phyloP scores from a whole-genome alignment of 2,329 filamentous ascomycete genomes.

The Orbilia ellipsospora region DNA sequence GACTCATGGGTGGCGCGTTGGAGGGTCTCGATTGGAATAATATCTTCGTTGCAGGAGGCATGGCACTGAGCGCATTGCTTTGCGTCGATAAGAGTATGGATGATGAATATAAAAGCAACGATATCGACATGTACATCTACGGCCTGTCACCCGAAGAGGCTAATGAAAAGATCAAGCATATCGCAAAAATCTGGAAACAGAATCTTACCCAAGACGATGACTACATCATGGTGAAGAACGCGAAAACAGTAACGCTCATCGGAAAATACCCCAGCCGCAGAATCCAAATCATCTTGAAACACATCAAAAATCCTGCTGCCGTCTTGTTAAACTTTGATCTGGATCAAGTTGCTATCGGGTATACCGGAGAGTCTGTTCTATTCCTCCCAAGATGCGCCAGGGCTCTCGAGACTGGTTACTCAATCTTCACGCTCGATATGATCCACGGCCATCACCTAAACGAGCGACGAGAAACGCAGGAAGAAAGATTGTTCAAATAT shows the following conservation, averaged over 20 bases:
- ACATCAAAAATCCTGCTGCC: slow-evolving; percentile 57
- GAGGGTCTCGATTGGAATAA: slow-evolving; percentile 60
- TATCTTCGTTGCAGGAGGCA: slow-evolving; percentile 59
- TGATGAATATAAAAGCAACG: slow-evolving; percentile 52
- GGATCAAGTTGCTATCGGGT: slow-evolving; percentile 60
- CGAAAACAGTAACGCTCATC: slow-evolving; percentile 59
- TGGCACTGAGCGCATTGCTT: slow-evolving; percentile 59
- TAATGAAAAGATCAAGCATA: slow-evolving; percentile 59
- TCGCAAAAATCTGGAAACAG: slow-evolving; percentile 58
- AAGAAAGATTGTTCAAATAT: slow-evolving; percentile 59
- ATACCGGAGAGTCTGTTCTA: slow-evolving; percentile 58
- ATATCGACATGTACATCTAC: slow-evolving; percentile 60
- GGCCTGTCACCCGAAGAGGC: slow-evolving; percentile 58
- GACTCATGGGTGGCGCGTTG: slow-evolving; percentile 58
- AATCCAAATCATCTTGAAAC: slow-evolving; percentile 59
- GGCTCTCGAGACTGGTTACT: slow-evolving; percentile 60
- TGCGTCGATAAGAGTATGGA: slow-evolving; percentile 57
- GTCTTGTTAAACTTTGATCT: slow-evolving; percentile 60
- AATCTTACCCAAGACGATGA: slow-evolving; percentile 56
- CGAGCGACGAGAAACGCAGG: slow-evolving; percentile 56
- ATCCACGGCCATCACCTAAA: slow-evolving; percentile 59
- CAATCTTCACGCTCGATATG: slow-evolving; percentile 58
- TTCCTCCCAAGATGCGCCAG: slow-evolving; percentile 60
- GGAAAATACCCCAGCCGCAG: slow-evolving; percentile 58
- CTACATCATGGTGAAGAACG: slow-evolving; percentile 58